These are phyloP conservation scores for Puccinia brachypodii DNA, from an alignment of 1,284 basidiomycete species.

Conservation along the genomic window DNA sequence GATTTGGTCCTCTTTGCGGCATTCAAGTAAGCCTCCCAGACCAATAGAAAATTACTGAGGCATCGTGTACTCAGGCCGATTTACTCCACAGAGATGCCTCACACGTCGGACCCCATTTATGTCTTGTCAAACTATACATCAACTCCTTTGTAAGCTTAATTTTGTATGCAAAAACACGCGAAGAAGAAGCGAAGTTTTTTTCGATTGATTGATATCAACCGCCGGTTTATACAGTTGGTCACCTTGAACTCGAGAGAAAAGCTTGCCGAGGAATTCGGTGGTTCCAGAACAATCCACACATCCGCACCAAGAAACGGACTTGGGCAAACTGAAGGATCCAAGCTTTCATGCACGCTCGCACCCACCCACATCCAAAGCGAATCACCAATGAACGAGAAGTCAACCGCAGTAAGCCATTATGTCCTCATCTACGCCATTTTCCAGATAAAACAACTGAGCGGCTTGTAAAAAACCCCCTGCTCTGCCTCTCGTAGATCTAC, in stretches of 20 bases:
- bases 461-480: neutral
- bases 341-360: neutral
- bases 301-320: slow-evolving; percentile 11
- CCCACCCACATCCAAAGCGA: neutral
- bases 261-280: slow-evolving; percentile 25
- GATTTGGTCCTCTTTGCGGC: slow-evolving; percentile 46
- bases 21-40: neutral
- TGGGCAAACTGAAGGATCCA: neutral
- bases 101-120: slow-evolving; percentile 49
- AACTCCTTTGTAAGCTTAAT: slow-evolving; percentile 50
- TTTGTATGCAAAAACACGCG: neutral
- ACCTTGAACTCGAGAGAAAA: slow-evolving; percentile 26
- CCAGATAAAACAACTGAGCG: neutral
- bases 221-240: neutral
- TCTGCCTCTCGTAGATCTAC: neutral
- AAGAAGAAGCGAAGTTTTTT: too few relatives aligned
- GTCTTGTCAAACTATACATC: slow-evolving; percentile 50
- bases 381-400: neutral
- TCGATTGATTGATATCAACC: too few relatives aligned
- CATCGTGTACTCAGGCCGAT: neutral
- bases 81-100: slow-evolving; percentile 21
- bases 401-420: neutral
- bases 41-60: neutral
- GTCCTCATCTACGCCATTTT: neutral
- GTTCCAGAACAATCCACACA: slow-evolving; percentile 18